phyloP scores from a whole-genome alignment of 805 yeast genomes.

The Ogataea corticis region DNA sequence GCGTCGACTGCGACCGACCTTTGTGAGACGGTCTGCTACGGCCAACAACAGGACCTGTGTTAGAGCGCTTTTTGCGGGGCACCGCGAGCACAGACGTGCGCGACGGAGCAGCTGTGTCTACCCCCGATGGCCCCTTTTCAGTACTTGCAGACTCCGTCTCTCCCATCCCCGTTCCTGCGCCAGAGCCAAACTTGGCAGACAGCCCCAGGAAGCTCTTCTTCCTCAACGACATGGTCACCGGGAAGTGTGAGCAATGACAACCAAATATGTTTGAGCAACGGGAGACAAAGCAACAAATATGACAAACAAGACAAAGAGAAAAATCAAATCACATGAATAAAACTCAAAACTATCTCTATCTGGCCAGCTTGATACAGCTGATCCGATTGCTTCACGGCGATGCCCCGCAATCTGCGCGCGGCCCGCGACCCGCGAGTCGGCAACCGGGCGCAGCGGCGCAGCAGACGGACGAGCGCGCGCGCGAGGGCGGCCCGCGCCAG shows the following conservation, averaged over 20 bases:
- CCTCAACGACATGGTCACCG: constrained; percentile 6
- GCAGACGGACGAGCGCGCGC: not conserved
- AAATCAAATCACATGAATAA: not conserved
- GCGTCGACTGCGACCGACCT: constrained; percentile 4
- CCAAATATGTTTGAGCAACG: not conserved
- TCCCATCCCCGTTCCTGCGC: not conserved
- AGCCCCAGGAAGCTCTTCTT: constrained; percentile 6
- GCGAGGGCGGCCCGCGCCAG: too few species aligned
- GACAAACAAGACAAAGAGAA: not conserved
- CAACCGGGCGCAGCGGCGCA: not conserved
- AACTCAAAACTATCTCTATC: not conserved
- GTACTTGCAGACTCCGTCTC: not conserved
- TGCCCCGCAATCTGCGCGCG: not conserved
- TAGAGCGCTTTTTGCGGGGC: not conserved
- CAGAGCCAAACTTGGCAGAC: not conserved
- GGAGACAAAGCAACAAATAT: not conserved
- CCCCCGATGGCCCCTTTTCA: too few species aligned
- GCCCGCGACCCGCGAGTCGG: not conserved
- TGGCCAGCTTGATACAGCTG: not conserved
- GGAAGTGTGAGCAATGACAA: not conserved
- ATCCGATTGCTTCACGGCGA: constrained; percentile 6
- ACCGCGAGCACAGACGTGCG: not conserved
- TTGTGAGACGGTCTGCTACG: not conserved
- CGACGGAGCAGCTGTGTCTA: too few species aligned
- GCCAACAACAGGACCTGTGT: not conserved